A percentile compares a stretch with the other conserved stretches of the same genome.
Conservation (phyloP, 192 early-diverging fungal genomes). For the Mortierella alpina region DNA sequence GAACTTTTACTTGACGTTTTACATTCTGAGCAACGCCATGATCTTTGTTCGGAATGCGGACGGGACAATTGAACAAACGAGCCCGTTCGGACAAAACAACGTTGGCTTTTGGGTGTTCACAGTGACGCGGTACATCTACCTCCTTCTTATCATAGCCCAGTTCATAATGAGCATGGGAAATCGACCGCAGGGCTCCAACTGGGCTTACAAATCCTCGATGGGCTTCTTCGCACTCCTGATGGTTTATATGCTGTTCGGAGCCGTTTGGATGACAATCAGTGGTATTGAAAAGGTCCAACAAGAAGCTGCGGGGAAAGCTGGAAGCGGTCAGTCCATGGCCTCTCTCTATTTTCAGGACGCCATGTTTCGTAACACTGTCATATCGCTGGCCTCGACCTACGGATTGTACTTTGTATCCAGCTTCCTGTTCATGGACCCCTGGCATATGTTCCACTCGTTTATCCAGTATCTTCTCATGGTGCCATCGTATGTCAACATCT, state of each 20-base stretch:
- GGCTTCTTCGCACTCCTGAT: slow-evolving; percentile 55
- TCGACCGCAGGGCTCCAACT: slow-evolving; percentile 84
- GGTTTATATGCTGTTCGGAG: slow-evolving; percentile 60
- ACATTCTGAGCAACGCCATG: slow-evolving; percentile 7
- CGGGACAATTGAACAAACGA: not conserved
- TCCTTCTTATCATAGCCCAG: slow-evolving; percentile 77
- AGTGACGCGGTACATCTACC: slow-evolving; percentile 65
- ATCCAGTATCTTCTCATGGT: slow-evolving; percentile 77
- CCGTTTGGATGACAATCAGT: slow-evolving; percentile 52
- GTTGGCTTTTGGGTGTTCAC: slow-evolving; percentile 42
- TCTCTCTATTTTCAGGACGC: slow-evolving; percentile 39
- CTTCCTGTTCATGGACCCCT: slow-evolving; percentile 76
- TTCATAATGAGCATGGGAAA: slow-evolving; percentile 93
- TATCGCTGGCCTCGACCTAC: slow-evolving; percentile 75
- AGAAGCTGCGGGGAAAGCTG: not conserved
- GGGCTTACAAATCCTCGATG: slow-evolving; percentile 59
- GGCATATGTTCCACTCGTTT: slow-evolving; percentile 78
- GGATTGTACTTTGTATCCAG: slow-evolving; percentile 77
- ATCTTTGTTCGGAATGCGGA: not conserved
- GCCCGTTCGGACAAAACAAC: slow-evolving; percentile 1
- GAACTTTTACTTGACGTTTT: slow-evolving; percentile 16
- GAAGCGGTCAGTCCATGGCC: not conserved
- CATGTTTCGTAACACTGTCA: slow-evolving; percentile 64
- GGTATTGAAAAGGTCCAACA: slow-evolving; percentile 33
- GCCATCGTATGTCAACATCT: slow-evolving; percentile 78